Conservation (phyloP, 352 stramenopile species). For the Phytophthora pini region DNA sequence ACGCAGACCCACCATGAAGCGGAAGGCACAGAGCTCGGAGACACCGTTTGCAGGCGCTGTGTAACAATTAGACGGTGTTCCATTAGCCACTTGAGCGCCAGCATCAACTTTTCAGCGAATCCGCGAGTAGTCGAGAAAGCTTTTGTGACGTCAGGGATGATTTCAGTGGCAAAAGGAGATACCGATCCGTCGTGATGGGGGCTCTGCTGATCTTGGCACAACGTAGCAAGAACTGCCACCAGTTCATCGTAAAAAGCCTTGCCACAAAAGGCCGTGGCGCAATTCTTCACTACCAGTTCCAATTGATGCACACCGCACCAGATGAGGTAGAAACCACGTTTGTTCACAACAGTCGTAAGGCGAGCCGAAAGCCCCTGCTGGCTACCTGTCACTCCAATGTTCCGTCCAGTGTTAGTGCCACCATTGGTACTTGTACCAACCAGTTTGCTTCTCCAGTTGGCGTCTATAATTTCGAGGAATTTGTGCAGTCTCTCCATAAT, state of each 20-base stretch:
- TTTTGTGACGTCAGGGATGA: constrained; percentile 49
- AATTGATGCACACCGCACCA: constrained; percentile 68
- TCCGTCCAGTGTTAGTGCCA: constrained; percentile 48
- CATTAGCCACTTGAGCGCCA: constrained; percentile 61
- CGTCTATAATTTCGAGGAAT: constrained; percentile 58
- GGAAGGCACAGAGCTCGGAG: constrained; percentile 38
- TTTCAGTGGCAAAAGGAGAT: constrained; percentile 27
- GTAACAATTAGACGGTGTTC: constrained; percentile 44
- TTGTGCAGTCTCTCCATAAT: constrained; percentile 48
- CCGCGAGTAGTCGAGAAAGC: constrained; percentile 39
- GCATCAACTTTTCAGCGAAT: constrained; percentile 52
- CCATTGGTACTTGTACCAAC: constrained; percentile 57
- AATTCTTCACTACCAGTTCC: constrained; percentile 68
- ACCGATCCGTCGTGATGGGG: constrained; percentile 13
- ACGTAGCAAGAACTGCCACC: constrained; percentile 42
- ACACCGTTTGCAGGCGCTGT: constrained; percentile 32
- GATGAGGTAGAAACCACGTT: constrained; percentile 60
- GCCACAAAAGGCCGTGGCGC: constrained; percentile 47
- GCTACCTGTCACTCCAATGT: constrained; percentile 47
- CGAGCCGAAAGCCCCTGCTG: constrained; percentile 56
- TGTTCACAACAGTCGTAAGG: constrained; percentile 50
- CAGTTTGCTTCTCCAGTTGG: constrained; percentile 58
- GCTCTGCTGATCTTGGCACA: constrained; percentile 37
- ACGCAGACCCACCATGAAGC: constrained; percentile 69
- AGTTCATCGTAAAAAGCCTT: constrained; percentile 66